Percentiles rank a stretch among this genome's conserved stretches.
These are phyloP conservation scores for Suhomyces anneliseae DNA, from an alignment of 1,139 yeast genomes.

Conservation along the genomic window DNA sequence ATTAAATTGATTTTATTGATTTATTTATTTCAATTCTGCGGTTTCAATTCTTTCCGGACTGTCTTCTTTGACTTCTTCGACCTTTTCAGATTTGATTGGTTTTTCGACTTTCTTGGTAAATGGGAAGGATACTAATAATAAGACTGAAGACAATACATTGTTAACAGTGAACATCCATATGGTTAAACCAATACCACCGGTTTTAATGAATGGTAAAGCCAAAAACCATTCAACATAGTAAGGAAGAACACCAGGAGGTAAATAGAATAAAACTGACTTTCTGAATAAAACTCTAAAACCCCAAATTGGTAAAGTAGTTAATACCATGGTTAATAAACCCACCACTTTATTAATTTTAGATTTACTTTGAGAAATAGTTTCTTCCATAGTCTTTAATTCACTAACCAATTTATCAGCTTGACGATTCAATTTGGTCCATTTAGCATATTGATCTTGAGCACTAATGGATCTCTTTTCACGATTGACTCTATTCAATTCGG, in stretches of 20 bases:
- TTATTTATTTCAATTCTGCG: not conserved
- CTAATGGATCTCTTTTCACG: constrained; percentile 61
- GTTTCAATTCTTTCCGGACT: not conserved
- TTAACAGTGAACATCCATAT: constrained; percentile 49
- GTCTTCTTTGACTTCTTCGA: not conserved
- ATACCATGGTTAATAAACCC: constrained; percentile 25
- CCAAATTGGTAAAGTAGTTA: constrained; percentile 49
- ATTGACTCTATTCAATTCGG: constrained; percentile 48
- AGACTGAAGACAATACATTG: constrained; percentile 29
- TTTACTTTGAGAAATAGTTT: constrained; percentile 36
- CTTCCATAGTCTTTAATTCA: constrained; percentile 49
- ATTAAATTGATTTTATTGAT: not conserved
- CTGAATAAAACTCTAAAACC: constrained; percentile 56
- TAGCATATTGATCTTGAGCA: constrained; percentile 93
- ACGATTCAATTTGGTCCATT: constrained; percentile 91
- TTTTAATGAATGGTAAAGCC: constrained; percentile 60
- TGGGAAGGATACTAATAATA: constrained; percentile 31
- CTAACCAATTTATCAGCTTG: constrained; percentile 57
- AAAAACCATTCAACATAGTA: constrained; percentile 53
- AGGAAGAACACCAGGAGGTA: constrained; percentile 63
- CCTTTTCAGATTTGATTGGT: constrained; percentile 4
- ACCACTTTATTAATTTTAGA: constrained; percentile 36
- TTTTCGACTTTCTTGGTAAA: constrained; percentile 21
- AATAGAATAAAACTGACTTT: constrained; percentile 56
- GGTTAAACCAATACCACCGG: constrained; percentile 55